Evolutionary conservation across 2,329 filamentous ascomycete species (phyloP).

Genomic region (Amphichorda felina): DNA sequence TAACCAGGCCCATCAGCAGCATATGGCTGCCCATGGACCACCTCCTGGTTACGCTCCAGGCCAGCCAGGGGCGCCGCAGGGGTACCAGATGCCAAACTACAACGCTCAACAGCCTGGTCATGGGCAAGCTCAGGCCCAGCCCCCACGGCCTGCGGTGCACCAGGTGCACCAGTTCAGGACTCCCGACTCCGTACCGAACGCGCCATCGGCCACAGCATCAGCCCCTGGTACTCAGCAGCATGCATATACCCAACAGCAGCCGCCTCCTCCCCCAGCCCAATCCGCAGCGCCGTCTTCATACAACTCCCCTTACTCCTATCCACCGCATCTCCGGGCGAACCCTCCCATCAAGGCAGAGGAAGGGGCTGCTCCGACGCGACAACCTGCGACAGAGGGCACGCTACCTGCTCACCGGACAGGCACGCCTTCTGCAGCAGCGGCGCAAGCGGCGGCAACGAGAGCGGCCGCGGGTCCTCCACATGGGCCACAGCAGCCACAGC

Average conservation of each 20-base stretch:
- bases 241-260: not conserved
- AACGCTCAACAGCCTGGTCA: conserved; percentile 17
- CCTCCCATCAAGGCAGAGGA: conserved; percentile 9
- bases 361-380: conserved; percentile 4
- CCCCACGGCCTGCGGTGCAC: conserved; percentile 7
- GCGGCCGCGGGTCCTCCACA: not conserved
- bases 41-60: conserved; percentile 15
- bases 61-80: not conserved
- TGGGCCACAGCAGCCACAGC: conserved; percentile 1
- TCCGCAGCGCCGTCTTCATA: not conserved
- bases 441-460: not conserved
- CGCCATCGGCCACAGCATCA: conserved; percentile 11
- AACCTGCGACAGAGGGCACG: conserved; percentile 4
- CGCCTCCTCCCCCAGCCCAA: not conserved
- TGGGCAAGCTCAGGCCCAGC: no score
- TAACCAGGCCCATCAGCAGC: conserved; percentile 11
- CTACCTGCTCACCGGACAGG: conserved; percentile 1
- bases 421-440: not conserved
- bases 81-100: conserved; percentile 17
- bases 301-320: not conserved
- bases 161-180: conserved; percentile 3
- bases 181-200: not conserved
- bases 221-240: conserved; percentile 10
- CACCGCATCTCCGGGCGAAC: conserved; percentile 8
- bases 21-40: conserved; percentile 20